Evolutionary conservation across 768 basidiomycete genomes (phyloP), one percentile per base, ranked within the genome.

Genomic region (Boletus sp.): DNA sequence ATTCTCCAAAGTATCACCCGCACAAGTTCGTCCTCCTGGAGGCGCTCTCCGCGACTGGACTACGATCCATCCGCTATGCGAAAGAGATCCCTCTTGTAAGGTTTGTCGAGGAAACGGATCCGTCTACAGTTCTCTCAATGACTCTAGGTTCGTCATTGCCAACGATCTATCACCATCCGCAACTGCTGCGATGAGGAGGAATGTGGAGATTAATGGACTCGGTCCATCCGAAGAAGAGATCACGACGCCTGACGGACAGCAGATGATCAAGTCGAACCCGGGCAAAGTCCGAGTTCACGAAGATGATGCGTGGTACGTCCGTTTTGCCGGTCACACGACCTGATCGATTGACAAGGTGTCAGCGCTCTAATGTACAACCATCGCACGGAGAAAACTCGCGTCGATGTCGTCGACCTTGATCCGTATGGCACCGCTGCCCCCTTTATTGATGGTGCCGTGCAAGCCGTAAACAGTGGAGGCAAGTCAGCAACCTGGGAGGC

Each of bases 351-450:
- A 52, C 12, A n/a, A 40, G 41, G 7, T 10, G 4, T 48, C 15
- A 97, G 95, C 66, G 80, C 89, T 4, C 76, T 94, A 50, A 94
- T 99, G 92, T 98, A 97, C 68, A 81, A 80, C 47, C 94, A 94
- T 67, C 86, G 94, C 39, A 77, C 84, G 30, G 86, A 86, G 50
- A 80, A 78, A 46, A 73, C 78, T 11, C 84, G 87, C 3, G 94
- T 98, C 18, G 95, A 98, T 60, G 92, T 92, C 30, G 86, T 99
- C n/a, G 97, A 99, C 70, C 81, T 99, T 29, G 97, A 99, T 70
- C 97, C 97, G 0, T 99, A 98, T 66, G 97, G 97, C 1, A 96
- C 94, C 9, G 97, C 97, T 0, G 89, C 94, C 5, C 97, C 96
- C 3, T 99, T 99, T 70, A 88, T 99, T 29, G 97, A 99, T 64